Evolutionary conservation across 257 asterid species (phyloP).

Genomic region (Fraxinus pennsylvanica): DNA sequence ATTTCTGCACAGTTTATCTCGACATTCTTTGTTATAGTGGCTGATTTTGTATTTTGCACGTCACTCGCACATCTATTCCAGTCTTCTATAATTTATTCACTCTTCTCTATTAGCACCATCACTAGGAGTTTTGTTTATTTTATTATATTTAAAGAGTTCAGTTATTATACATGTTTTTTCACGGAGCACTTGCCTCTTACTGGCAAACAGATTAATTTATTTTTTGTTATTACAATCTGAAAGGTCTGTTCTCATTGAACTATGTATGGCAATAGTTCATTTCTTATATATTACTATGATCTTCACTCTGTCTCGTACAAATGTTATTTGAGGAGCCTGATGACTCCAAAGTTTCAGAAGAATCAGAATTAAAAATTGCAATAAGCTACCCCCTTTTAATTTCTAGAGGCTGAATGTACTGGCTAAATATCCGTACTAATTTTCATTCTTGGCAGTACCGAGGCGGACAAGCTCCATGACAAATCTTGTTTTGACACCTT

Average conservation of each 20-base stretch:
- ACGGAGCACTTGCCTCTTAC: constrained; percentile 14
- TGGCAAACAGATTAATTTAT: constrained; percentile 10
- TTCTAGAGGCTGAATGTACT: constrained; percentile 41
- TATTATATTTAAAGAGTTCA: constrained; percentile 5
- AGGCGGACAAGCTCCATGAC: constrained; percentile 47
- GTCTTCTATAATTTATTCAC: too few relatives aligned
- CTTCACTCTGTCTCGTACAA: background rate
- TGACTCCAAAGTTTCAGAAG: constrained; percentile 9
- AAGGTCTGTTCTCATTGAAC: constrained; percentile 6
- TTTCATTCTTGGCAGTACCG: constrained; percentile 39
- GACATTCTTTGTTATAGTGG: too few relatives aligned
- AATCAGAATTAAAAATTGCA: constrained; percentile 18
- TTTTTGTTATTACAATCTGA: background rate
- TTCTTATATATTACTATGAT: too few relatives aligned
- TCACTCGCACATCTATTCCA: too few relatives aligned
- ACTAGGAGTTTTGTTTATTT: background rate
- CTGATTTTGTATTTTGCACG: too few relatives aligned
- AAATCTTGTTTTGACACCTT: constrained; percentile 52
- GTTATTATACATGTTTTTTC: constrained; percentile 2
- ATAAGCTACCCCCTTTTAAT: constrained; percentile 39
- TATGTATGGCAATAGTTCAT: too few relatives aligned
- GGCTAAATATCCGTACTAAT: constrained; percentile 52
- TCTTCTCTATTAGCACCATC: background rate
- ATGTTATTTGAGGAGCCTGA: background rate
- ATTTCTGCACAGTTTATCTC: too few relatives aligned